phyloP scores from a whole-genome alignment of 495 filamentous ascomycete genomes.

The Patellaria atrata region DNA sequence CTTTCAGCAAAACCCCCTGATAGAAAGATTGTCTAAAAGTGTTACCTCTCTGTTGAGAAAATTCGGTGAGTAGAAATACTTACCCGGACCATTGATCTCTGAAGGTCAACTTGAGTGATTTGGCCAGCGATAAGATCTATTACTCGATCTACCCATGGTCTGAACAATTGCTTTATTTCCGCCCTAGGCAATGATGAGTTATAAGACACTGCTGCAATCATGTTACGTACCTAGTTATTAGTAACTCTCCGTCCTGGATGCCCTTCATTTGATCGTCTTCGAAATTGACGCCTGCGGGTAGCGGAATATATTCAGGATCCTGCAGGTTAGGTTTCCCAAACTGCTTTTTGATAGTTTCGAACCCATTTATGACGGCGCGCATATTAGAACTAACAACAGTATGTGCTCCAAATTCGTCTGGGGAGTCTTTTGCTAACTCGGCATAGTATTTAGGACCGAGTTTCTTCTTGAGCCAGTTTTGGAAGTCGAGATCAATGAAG shows the following conservation, averaged over 20 bases:
- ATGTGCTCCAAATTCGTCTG: neutral
- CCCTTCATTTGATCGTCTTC: neutral
- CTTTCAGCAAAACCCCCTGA: neutral
- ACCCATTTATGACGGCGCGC: constrained; percentile 10
- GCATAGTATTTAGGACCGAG: constrained; percentile 6
- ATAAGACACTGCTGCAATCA: neutral
- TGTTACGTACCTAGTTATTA: neutral
- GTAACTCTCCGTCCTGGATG: neutral
- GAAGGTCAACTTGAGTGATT: constrained; percentile 3
- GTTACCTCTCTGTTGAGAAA: too few species aligned
- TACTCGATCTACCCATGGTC: constrained; percentile 7
- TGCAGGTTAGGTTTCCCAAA: neutral
- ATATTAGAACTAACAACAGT: constrained; percentile 1
- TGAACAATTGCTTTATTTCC: constrained; percentile 9
- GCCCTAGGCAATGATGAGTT: constrained; percentile 1
- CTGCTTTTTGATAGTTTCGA: constrained; percentile 5
- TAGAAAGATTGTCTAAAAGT: neutral
- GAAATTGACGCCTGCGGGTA: neutral
- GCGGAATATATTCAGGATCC: neutral
- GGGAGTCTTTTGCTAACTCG: neutral
- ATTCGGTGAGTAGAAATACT: too few species aligned
- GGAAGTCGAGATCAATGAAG: constrained; percentile 14
- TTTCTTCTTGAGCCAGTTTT: constrained; percentile 8
- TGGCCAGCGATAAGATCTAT: constrained; percentile 7
- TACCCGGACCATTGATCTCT: neutral